Evolutionary conservation across 2,329 filamentous ascomycete genomes (phyloP).

Genomic region (Elsinoe arachidis): DNA sequence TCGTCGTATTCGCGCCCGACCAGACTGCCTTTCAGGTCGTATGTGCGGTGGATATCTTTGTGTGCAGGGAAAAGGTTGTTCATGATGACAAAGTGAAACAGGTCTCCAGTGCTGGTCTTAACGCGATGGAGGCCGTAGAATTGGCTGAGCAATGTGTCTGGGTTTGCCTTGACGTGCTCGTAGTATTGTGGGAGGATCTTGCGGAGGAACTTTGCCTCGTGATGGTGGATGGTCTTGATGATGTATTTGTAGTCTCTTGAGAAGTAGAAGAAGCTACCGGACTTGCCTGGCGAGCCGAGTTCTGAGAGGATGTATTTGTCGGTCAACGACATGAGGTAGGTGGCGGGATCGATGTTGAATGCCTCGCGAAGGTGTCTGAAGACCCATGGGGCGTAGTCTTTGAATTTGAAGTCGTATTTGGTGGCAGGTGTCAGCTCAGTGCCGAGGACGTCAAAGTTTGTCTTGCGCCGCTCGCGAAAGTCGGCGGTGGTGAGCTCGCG

Average conservation of each 20-base stretch:
- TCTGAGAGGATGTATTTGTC: conserved; percentile 98
- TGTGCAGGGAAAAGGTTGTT: conserved; percentile 98
- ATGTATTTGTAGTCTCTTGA: conserved; percentile 99
- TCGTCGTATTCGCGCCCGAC: conserved; percentile 87
- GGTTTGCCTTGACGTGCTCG: conserved; percentile 82
- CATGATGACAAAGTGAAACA: conserved; percentile 99
- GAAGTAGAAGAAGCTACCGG: conserved; percentile 99
- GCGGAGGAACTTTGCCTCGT: conserved; percentile 79
- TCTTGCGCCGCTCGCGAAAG: conserved; percentile 92
- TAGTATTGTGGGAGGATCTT: conserved; percentile 89
- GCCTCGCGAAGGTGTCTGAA: conserved; percentile 83
- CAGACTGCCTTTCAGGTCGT: conserved; percentile 93
- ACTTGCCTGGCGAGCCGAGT: conserved; percentile 93
- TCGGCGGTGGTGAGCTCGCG: conserved; percentile 81
- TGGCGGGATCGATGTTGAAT: conserved; percentile 88
- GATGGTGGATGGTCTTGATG: conserved; percentile 98
- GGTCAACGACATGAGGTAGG: conserved; percentile 96
- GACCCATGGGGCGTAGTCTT: conserved; percentile 99
- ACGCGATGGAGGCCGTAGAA: conserved; percentile 96
- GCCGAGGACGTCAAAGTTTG: conserved; percentile 96
- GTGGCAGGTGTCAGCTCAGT: conserved; percentile 96
- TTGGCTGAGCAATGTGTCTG: conserved; percentile 92
- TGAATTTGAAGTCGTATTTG: conserved; percentile 99
- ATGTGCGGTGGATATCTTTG: conserved; percentile 92
- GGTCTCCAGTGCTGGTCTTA: conserved; percentile 95